A percentile compares a stretch with the other conserved stretches of the same genome.
These are phyloP conservation scores for Dioscorea dumetorum DNA, from an alignment of 106 monocot species.

Conservation along the genomic window DNA sequence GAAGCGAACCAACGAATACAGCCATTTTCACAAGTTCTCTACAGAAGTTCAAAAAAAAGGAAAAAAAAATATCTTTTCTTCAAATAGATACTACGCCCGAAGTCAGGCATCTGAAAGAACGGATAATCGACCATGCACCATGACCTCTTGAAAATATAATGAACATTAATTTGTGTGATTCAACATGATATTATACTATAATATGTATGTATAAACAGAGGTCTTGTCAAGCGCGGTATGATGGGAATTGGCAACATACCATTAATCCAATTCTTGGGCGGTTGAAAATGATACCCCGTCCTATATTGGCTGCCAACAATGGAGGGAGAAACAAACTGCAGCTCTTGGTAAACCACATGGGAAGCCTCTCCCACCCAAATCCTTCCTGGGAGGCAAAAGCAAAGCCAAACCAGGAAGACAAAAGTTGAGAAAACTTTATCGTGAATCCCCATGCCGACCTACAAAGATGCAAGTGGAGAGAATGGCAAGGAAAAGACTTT, in stretches of 20 bases:
- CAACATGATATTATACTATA: too few species aligned
- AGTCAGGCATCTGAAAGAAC: too few species aligned
- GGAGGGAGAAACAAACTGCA: constrained; percentile 13
- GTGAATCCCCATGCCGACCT: neutral
- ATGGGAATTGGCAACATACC: constrained; percentile 22
- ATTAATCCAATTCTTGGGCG: constrained; percentile 69
- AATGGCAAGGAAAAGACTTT: neutral
- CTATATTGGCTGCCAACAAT: constrained; percentile 16
- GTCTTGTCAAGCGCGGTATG: neutral
- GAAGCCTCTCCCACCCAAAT: constrained; percentile 13
- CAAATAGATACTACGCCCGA: too few species aligned
- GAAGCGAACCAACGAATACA: too few species aligned
- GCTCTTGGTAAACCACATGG: constrained; percentile 20
- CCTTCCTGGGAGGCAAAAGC: neutral
- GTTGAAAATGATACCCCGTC: constrained; percentile 68
- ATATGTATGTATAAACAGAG: too few species aligned
- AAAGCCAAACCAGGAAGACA: neutral
- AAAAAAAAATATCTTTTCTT: too few species aligned
- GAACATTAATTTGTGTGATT: too few species aligned
- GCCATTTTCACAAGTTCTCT: too few species aligned
- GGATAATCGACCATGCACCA: too few species aligned
- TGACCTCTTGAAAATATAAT: too few species aligned
- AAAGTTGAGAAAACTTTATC: neutral
- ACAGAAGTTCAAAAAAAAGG: too few species aligned
- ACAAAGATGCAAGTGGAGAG: neutral